Evolutionary conservation across 805 yeast species (phyloP).

Genomic region (Sugiyamaella floridensis): DNA sequence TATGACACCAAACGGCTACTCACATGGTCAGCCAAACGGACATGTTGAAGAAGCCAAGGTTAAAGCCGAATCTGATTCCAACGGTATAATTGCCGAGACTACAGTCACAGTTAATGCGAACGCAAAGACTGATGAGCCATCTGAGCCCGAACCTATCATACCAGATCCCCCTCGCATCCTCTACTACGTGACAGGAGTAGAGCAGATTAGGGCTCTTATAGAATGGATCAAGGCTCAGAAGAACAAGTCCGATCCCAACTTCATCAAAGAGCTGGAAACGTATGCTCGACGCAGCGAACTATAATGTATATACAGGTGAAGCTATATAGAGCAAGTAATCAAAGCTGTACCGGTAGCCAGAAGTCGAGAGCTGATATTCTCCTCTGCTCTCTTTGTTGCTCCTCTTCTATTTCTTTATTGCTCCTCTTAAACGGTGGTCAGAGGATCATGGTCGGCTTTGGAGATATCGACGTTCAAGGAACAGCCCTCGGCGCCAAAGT

Average conservation of each 20-base stretch:
- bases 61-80: no score
- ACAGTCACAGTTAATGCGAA: background rate
- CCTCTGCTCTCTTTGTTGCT: background rate
- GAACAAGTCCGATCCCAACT: background rate
- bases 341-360: background rate
- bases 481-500: slow-evolving; percentile 22
- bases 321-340: background rate
- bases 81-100: no score
- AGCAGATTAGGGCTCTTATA: slow-evolving; percentile 20
- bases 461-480: slow-evolving; percentile 44
- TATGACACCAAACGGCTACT: no score
- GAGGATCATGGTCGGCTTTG: slow-evolving; percentile 59
- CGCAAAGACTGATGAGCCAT: background rate
- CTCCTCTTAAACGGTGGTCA: slow-evolving; percentile 17
- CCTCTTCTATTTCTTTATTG: background rate
- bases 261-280: slow-evolving; percentile 17
- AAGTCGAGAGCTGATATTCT: background rate
- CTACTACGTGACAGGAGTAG: slow-evolving; percentile 23
- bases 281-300: slow-evolving; percentile 6
- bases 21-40: no score
- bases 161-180: slow-evolving; percentile 11
- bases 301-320: background rate
- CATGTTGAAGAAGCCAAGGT: no score
- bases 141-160: background rate
- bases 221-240: slow-evolving; percentile 25